Conservation (phyloP, 2,329 filamentous ascomycete genomes). For the Setomelanomma holmii region DNA sequence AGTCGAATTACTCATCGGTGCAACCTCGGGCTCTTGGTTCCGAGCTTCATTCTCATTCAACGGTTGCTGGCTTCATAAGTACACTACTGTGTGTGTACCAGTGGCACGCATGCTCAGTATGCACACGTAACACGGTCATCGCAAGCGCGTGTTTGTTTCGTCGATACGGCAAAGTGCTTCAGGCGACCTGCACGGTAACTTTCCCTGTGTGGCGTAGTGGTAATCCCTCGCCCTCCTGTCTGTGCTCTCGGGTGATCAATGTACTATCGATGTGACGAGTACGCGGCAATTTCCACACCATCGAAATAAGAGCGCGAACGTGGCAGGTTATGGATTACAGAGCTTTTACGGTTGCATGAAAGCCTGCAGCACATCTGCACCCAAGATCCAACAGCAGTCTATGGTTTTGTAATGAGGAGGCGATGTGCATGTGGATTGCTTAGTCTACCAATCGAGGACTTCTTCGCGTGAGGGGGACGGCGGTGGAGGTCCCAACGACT, state of each 20-base stretch:
- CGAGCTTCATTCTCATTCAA: neutral
- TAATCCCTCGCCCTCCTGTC: constrained; percentile 18
- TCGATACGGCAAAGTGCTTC: neutral
- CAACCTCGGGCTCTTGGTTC: neutral
- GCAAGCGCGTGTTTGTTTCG: neutral
- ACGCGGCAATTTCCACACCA: constrained; percentile 7
- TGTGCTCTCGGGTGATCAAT: constrained; percentile 9
- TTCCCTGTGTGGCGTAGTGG: constrained; percentile 9
- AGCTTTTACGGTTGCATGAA: neutral
- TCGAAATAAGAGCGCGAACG: neutral
- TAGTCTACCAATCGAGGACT: neutral
- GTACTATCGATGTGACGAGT: constrained; percentile 14
- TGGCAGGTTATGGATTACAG: neutral
- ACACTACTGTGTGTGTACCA: neutral
- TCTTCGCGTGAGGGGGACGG: neutral
- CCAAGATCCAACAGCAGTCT: neutral
- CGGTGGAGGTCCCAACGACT: neutral
- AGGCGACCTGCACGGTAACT: neutral
- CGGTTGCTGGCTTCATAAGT: neutral
- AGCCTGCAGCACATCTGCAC: neutral
- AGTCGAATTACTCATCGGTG: neutral
- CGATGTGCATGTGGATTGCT: neutral
- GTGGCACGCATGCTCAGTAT: neutral
- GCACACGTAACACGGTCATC: neutral
- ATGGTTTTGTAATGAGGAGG: neutral